Evolutionary conservation across 1,139 yeast species (phyloP), one percentile per base, ranked within the genome.

Genomic region (Scheffersomyces lignicola): DNA sequence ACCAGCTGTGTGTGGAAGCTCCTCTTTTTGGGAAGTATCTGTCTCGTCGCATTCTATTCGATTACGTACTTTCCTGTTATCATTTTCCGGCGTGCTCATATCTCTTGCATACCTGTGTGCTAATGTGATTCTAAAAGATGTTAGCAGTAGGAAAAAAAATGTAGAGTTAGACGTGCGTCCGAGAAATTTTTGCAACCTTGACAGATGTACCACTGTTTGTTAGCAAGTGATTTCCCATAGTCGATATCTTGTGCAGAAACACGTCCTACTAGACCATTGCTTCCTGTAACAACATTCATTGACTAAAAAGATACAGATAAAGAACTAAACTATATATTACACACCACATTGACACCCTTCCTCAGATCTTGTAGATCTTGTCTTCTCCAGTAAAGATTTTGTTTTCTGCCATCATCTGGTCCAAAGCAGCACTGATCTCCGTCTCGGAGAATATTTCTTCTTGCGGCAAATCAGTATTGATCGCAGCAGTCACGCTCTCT

Each of bases 331-430:
- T n/a, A n/a, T n/a, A n/a, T n/a, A n/a, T n/a, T n/a, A n/a, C n/a
- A n/a, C n/a, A n/a, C n/a, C n/a, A n/a, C n/a, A n/a, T n/a, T n/a
- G n/a, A n/a, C n/a, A n/a, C n/a, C n/a, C n/a, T n/a, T n/a, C n/a
- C n/a, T 39, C 50, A 77, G 32, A 80, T 75, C 57, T 73, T 72
- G 76, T 79, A 81, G 29, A 83, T 71, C 54, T 76, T 76, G 21
- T 76, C 84, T 33, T 80, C 88, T 24, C 79, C 73, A 18, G 72
- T 52, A 78, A 79, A 76, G 36, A 83, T 54, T 49, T 78, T 73
- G 47, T 79, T 80, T 45, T 78, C 78, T 4, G 61, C 66, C 32
- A 69, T 73, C 75, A 84, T 65, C 35, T 60, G 60, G 20, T 57
- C 56, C 35, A 83, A 58, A 14, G 82, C 89, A 13, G 75, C 72